Base-by-base conservation (phyloP, 164 flowering plant genomes). In the Amborella trichopoda region DNA sequence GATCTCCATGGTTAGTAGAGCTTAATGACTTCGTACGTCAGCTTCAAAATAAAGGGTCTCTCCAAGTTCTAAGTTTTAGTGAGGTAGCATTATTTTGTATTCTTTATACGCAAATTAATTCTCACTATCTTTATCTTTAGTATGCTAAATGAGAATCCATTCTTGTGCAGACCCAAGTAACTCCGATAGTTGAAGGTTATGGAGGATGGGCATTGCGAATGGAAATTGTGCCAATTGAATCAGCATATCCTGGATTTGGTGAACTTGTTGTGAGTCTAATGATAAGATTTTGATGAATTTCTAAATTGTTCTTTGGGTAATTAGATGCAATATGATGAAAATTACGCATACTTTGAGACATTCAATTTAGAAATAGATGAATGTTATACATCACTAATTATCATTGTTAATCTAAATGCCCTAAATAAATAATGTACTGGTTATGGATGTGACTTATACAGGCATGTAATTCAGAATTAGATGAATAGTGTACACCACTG, bases 231-330 rank as follows among this genome's bases (percentile, higher is more conserved):
- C 86, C 99, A 8, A 77, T 88, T 50, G 99, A 88, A 70, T 93
- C 99, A 16, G 95, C 96, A 50, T 93, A 93, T 75, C 99, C 99
- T 55, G 99, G 99, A 50, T 93, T 70, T 68, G 99, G 99, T 50
- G 84, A 93, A 70, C 85, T 88, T 51, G 95, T 93, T 62, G 99
- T 84, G 73, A 91, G 96, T 84, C 47, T 40, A 5, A 34, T 37
- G 18, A 22, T 23, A n/a, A n/a, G n/a, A n/a, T n/a, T n/a, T n/a
- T n/a, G n/a, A n/a, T n/a, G n/a, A n/a, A 8, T 39, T 23, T n/a
- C n/a, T n/a, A n/a, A n/a, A n/a, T n/a, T n/a, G n/a, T n/a, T n/a
- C n/a, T n/a, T n/a, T n/a, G n/a, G n/a, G n/a, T n/a, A n/a, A n/a
- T n/a, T n/a, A n/a, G n/a, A n/a, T n/a, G n/a, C n/a, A n/a, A n/a